These are phyloP conservation scores for Porcisia hertigi DNA, from an alignment of 208 protist genomes.

Conservation along the genomic window DNA sequence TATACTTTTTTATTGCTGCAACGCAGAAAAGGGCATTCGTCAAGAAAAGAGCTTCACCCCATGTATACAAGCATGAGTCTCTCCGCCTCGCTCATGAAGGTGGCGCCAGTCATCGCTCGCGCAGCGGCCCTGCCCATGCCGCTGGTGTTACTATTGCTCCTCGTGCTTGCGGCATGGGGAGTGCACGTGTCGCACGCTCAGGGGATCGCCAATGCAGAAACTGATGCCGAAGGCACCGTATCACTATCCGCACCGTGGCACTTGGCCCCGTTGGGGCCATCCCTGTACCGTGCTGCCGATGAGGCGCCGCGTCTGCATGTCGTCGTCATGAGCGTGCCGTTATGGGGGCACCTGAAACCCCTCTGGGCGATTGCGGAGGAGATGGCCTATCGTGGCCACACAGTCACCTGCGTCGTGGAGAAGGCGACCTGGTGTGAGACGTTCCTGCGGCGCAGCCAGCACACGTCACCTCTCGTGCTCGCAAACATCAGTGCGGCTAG, in stretches of 20 bases:
- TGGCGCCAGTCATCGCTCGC: neutral
- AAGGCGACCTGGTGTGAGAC: slow-evolving; percentile 42
- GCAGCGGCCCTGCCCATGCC: neutral
- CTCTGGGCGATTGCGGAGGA: slow-evolving; percentile 46
- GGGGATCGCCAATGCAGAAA: neutral
- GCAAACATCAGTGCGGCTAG: neutral
- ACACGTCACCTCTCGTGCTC: slow-evolving; percentile 10
- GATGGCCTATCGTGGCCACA: slow-evolving; percentile 49
- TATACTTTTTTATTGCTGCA: neutral
- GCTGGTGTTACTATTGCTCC: neutral
- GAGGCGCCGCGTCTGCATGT: slow-evolving; percentile 47
- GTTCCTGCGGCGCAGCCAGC: slow-evolving; percentile 13
- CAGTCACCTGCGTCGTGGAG: slow-evolving; percentile 53
- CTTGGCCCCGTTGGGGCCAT: slow-evolving; percentile 17
- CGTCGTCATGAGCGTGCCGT: slow-evolving; percentile 47
- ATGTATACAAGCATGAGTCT: neutral
- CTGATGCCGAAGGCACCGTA: neutral
- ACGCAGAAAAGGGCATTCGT: neutral
- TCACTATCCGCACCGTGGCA: neutral
- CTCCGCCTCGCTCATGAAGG: neutral
- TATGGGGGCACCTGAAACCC: slow-evolving; percentile 52
- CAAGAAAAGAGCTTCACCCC: neutral
- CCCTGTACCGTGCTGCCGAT: slow-evolving; percentile 26
- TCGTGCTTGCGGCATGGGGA: neutral
- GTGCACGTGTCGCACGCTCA: slow-evolving; percentile 1